Conservation (phyloP, 257 asterid species). For the Ilex aquifolium region DNA sequence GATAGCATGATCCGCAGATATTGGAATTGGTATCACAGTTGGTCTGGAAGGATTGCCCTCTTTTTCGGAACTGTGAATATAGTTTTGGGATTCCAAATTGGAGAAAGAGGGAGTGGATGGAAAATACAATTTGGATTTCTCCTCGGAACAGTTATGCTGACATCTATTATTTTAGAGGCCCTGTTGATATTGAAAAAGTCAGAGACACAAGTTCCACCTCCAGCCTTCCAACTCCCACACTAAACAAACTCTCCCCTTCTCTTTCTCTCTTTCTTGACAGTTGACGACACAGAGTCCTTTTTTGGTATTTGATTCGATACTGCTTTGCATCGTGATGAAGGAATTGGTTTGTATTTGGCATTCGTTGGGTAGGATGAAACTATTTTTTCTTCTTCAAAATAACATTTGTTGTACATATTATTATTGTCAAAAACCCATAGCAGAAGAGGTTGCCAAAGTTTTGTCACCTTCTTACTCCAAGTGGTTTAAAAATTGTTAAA, state of each 20-base stretch:
- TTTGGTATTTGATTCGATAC: too few relatives aligned
- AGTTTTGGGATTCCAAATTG: slow-evolving; percentile 65
- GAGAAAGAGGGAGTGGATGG: slow-evolving; percentile 58
- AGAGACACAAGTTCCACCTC: slow-evolving; percentile 29
- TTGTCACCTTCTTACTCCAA: too few relatives aligned
- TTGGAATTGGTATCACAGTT: slow-evolving; percentile 72
- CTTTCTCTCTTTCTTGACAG: not conserved
- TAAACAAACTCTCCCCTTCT: not conserved
- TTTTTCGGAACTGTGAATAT: slow-evolving; percentile 69
- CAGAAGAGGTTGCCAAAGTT: too few relatives aligned
- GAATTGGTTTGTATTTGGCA: too few relatives aligned
- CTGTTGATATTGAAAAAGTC: slow-evolving; percentile 43
- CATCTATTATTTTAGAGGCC: slow-evolving; percentile 51
- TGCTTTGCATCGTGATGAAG: too few relatives aligned
- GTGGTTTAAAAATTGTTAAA: too few relatives aligned
- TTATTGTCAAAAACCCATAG: too few relatives aligned
- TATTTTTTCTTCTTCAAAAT: too few relatives aligned
- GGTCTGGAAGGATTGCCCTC: slow-evolving; percentile 70
- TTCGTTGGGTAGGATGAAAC: too few relatives aligned
- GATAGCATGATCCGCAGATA: slow-evolving; percentile 60
- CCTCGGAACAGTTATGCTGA: slow-evolving; percentile 38
- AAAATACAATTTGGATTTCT: slow-evolving; percentile 68
- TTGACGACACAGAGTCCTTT: too few relatives aligned
- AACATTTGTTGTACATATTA: too few relatives aligned
- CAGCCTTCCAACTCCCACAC: slow-evolving; percentile 25